Evolutionary conservation across 495 filamentous ascomycete genomes (phyloP), one percentile per base, ranked within the genome.

Genomic region (Alectoria sarmentosa): DNA sequence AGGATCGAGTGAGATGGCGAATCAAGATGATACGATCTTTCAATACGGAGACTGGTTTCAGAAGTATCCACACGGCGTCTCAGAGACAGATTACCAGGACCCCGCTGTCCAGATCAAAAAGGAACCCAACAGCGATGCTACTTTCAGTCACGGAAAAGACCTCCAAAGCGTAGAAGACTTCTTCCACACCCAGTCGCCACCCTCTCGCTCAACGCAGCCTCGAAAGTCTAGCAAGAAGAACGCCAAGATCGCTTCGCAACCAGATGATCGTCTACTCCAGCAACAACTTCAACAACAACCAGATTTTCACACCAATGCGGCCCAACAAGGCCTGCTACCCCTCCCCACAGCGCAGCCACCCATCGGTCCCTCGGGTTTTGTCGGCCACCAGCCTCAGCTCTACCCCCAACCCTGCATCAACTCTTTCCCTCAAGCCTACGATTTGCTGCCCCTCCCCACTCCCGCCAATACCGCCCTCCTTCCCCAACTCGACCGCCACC

Each of bases 41-140:
- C 93, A 97, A 71, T 98, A 98, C 69, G 92, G 92, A 42, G 94
- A 98, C 74, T 98, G 94, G 94, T 97, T 97, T 71, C 86, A 92
- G 71, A 87, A 90, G 68, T 97, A 97, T 76, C 94, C 94, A 1
- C 90, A 94, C 69, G 94, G 94, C 15, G 90, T 97, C 28, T 90
- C 90, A 36, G 82, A 88, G 61, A 79, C 87, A 14, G 88, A 94
- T 74, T 94, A 89, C 76, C 88, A 92, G 67, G 90, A 92, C 66
- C 87, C 90, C 0, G 86, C 86, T 44, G 76, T 79, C 1, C 82
- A 83, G 63, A 65, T 83, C 73, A 85, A 84, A 72, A 87, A 87
- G 69, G 87, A 91, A 66, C 87, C 84, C 11, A 87, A 87, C 36
- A 87, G 90, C 38, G 91, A 95, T 66, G 89, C 88, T 0, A 88